A percentile compares a stretch with the other conserved stretches of the same genome.
Conservation (phyloP, 1,139 yeast species). For the Pichia sp. region DNA sequence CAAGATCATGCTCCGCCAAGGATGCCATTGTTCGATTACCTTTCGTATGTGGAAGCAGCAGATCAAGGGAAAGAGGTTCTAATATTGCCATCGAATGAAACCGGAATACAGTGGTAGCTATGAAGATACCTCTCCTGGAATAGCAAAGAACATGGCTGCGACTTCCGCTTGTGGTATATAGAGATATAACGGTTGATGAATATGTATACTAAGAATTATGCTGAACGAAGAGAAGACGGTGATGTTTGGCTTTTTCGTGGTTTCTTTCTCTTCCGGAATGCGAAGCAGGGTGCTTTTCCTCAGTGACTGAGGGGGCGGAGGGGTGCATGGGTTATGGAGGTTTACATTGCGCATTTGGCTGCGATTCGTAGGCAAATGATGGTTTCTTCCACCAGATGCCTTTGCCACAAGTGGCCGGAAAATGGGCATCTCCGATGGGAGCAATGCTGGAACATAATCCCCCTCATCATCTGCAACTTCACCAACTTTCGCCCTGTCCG, state of each 20-base stretch:
- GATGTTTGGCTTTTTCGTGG: too few species aligned
- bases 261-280: not conserved
- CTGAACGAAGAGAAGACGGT: not conserved
- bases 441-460: too few species aligned
- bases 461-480: too few species aligned
- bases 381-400: too few species aligned
- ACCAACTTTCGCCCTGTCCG: too few species aligned
- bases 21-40: slow-evolving; percentile 10
- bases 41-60: slow-evolving; percentile 3
- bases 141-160: not conserved
- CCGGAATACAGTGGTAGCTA: not conserved
- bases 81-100: not conserved
- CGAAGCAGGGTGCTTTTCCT: not conserved
- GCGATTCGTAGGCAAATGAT: too few species aligned
- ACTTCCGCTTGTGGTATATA: not conserved
- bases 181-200: not conserved
- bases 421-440: too few species aligned
- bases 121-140: not conserved
- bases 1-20: slow-evolving; percentile 12
- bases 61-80: slow-evolving; percentile 1
- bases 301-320: too few species aligned
- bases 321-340: too few species aligned
- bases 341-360: too few species aligned
- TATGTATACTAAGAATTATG: not conserved
- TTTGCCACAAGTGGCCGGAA: too few species aligned